Evolutionary conservation across 257 asterid species (phyloP).

Genomic region (Thymus mandschuricus): DNA sequence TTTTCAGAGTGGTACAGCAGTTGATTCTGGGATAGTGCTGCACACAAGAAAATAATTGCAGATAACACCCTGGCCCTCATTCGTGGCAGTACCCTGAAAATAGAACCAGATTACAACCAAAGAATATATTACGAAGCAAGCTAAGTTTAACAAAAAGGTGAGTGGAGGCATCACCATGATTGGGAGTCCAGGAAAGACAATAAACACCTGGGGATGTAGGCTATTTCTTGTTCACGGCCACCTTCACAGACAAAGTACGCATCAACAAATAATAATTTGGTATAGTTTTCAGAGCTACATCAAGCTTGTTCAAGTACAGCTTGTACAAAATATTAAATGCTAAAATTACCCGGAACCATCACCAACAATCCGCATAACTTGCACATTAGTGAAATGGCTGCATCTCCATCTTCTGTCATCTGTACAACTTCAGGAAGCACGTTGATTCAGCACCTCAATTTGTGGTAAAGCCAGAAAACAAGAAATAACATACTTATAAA

Average conservation of each 20-base stretch:
- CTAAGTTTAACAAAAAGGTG: slow-evolving; percentile 24
- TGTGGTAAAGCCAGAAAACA: slow-evolving; percentile 20
- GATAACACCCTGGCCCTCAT: slow-evolving; percentile 57
- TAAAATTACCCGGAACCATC: slow-evolving; percentile 70
- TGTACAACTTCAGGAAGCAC: slow-evolving; percentile 46
- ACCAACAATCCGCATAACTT: slow-evolving; percentile 75
- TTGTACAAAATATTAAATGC: slow-evolving; percentile 10
- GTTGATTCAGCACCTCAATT: slow-evolving; percentile 34
- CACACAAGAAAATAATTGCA: slow-evolving; percentile 52
- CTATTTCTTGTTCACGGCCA: slow-evolving; percentile 55
- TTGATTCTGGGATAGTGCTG: slow-evolving; percentile 62
- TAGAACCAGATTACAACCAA: slow-evolving; percentile 35
- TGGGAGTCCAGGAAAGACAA: slow-evolving; percentile 64
- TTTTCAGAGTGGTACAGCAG: slow-evolving; percentile 45
- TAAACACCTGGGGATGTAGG: slow-evolving; percentile 45
- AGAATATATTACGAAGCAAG: slow-evolving; percentile 19
- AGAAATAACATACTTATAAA: slow-evolving; percentile 10
- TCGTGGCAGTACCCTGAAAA: slow-evolving; percentile 63
- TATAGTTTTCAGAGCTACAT: slow-evolving; percentile 11
- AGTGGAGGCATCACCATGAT: slow-evolving; percentile 57
- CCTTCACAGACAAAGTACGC: slow-evolving; percentile 52
- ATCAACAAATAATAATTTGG: slow-evolving; percentile 28
- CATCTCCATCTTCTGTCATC: slow-evolving; percentile 52
- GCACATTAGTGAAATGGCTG: slow-evolving; percentile 52
- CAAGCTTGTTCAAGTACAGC: slow-evolving; percentile 27